These are phyloP conservation scores for Fusarium longipes DNA, from an alignment of 2,329 filamentous ascomycete species.

Conservation along the genomic window DNA sequence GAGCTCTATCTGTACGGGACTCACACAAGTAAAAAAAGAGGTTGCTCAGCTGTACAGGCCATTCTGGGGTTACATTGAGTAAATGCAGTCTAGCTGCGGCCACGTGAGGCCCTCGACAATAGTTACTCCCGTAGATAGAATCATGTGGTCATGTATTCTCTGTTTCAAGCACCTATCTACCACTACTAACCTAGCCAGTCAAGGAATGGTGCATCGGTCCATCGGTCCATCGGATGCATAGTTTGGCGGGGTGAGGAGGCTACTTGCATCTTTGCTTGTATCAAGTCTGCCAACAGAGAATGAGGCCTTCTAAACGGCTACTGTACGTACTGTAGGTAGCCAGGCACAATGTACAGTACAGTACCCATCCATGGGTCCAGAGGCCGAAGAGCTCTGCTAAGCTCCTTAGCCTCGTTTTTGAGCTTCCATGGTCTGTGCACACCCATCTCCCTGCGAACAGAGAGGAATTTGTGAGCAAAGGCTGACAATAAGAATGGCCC, in stretches of 20 bases:
- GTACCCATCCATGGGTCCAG: background rate
- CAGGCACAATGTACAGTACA: too few species aligned
- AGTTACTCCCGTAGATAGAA: background rate
- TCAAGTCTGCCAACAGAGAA: background rate
- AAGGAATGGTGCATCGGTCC: background rate
- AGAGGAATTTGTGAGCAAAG: slow-evolving; percentile 1
- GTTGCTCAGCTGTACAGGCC: slow-evolving; percentile 30
- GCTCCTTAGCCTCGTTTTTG: slow-evolving; percentile 1
- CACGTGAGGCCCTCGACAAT: slow-evolving; percentile 35
- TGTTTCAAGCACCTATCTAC: background rate
- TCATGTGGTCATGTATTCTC: slow-evolving; percentile 19
- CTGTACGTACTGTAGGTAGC: background rate
- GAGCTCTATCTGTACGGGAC: background rate
- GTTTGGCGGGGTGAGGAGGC: background rate
- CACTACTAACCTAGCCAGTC: background rate
- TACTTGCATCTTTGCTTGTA: background rate
- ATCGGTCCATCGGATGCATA: background rate
- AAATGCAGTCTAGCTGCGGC: slow-evolving; percentile 15
- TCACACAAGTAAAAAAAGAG: background rate
- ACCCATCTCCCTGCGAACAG: slow-evolving; percentile 44
- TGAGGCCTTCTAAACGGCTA: slow-evolving; percentile 2
- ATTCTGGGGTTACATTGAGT: slow-evolving; percentile 28
- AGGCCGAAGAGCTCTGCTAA: slow-evolving; percentile 7
- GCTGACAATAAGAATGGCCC: background rate
- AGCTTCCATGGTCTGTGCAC: slow-evolving; percentile 39